Evolutionary conservation across 306 rosid genomes (phyloP).

Genomic region (Ochetophila trinervis): DNA sequence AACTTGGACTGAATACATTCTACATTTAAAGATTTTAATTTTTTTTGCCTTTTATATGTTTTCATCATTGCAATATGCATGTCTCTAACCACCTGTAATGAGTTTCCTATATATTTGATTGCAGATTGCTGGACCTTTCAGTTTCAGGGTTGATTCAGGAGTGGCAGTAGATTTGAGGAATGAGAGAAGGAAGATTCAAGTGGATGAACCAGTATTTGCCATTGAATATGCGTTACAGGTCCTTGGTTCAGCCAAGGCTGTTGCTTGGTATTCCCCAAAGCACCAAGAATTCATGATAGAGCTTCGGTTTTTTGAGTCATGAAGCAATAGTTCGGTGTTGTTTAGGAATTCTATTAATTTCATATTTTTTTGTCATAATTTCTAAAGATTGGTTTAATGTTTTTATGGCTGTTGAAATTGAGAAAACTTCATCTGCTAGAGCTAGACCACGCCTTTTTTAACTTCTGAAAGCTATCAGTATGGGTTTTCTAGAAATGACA

Average conservation of each 20-base stretch:
- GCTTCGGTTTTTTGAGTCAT: constrained; percentile 84
- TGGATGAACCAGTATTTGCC: constrained; percentile 67
- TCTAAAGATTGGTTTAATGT: too few relatives aligned
- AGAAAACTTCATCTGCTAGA: too few relatives aligned
- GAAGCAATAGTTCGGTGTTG: not conserved
- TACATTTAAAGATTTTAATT: not conserved
- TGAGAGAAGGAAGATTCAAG: constrained; percentile 29
- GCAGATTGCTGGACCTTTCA: constrained; percentile 87
- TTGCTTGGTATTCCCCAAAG: constrained; percentile 91
- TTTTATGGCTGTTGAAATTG: too few relatives aligned
- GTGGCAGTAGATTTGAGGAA: constrained; percentile 56
- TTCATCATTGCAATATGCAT: not conserved
- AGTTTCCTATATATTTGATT: constrained; percentile 2
- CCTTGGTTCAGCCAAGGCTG: constrained; percentile 93
- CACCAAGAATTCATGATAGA: constrained; percentile 82
- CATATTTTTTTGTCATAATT: too few relatives aligned
- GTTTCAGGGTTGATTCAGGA: constrained; percentile 81
- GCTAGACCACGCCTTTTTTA: too few relatives aligned
- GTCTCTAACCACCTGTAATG: not conserved
- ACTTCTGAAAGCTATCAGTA: too few relatives aligned
- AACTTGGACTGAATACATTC: too few relatives aligned
- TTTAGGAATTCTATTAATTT: too few relatives aligned
- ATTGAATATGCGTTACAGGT: constrained; percentile 78
- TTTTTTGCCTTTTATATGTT: not conserved
- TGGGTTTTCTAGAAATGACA: too few relatives aligned